These are phyloP conservation scores for Chloris gayana DNA, from an alignment of 176 grass and related monocot species.

Conservation along the genomic window DNA sequence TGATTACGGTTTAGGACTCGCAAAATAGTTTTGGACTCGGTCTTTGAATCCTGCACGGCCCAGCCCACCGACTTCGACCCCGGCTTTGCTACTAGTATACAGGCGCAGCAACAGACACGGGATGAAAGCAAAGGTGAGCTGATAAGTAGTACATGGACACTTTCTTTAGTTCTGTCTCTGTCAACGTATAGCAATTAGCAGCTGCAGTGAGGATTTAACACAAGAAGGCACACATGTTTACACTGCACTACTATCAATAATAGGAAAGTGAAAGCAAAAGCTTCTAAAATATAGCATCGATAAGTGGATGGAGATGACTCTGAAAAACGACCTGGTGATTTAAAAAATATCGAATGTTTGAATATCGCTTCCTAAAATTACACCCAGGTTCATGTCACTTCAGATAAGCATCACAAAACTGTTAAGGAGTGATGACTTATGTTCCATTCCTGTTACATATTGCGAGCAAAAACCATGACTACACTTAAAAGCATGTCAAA, in stretches of 20 bases:
- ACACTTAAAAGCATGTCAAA: slow-evolving; percentile 9
- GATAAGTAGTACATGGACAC: background rate
- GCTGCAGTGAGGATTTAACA: background rate
- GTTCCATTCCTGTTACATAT: slow-evolving; percentile 8
- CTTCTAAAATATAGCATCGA: background rate
- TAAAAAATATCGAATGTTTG: background rate
- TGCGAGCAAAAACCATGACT: slow-evolving; percentile 14
- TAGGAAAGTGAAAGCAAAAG: background rate
- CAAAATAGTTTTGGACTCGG: background rate
- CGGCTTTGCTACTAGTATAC: no score
- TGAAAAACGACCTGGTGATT: background rate
- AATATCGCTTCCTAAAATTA: slow-evolving; percentile 1
- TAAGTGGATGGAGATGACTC: background rate
- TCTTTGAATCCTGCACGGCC: background rate
- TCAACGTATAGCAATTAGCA: background rate
- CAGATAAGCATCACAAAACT: slow-evolving; percentile 13
- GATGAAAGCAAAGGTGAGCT: background rate
- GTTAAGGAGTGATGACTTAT: background rate
- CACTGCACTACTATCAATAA: background rate
- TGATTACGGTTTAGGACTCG: background rate
- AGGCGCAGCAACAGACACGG: no score
- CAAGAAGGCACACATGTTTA: background rate
- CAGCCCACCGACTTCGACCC: no score
- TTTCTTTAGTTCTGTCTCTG: background rate
- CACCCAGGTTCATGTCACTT: background rate